Percentiles rank a stretch among this genome's conserved stretches.
These are phyloP conservation scores for Paecilomyces variotii DNA, from an alignment of 2,329 filamentous ascomycete genomes.

Conservation along the genomic window DNA sequence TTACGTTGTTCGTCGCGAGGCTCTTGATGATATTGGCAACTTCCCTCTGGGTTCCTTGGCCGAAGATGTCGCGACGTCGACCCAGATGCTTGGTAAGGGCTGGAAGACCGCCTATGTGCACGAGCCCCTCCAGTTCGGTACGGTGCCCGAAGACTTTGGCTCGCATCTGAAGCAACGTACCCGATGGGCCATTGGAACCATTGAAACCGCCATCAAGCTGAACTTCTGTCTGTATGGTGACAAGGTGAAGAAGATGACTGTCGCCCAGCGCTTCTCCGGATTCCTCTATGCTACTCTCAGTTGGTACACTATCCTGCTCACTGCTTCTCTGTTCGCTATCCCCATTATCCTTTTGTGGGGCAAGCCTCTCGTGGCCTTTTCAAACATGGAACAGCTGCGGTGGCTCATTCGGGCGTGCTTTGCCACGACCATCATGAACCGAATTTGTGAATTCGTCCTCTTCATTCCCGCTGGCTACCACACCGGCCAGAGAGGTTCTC, in stretches of 20 bases:
- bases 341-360: conserved; percentile 52
- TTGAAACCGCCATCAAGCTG: conserved; percentile 53
- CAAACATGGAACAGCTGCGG: conserved; percentile 45
- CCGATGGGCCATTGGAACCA: conserved; percentile 38
- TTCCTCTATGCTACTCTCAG: conserved; percentile 50
- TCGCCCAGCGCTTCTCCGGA: conserved; percentile 51
- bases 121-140: conserved; percentile 54
- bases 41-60: conserved; percentile 53
- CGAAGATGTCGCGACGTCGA: conserved; percentile 55
- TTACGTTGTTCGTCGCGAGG: conserved; percentile 51
- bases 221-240: conserved; percentile 53
- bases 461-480: conserved; percentile 53
- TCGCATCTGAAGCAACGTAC: conserved; percentile 30
- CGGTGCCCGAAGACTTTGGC: conserved; percentile 31
- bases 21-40: conserved; percentile 54
- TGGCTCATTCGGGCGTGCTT: conserved; percentile 53
- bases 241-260: conserved; percentile 45
- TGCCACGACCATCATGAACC: conserved; percentile 42
- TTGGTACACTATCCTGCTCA: conserved; percentile 49
- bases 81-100: conserved; percentile 50
- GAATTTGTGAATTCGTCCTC: conserved; percentile 51
- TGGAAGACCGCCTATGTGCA: conserved; percentile 56
- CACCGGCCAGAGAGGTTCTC: conserved; percentile 49
- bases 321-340: conserved; percentile 50
- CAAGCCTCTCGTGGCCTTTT: conserved; percentile 51